phyloP scores from a whole-genome alignment of 2,329 filamentous ascomycete genomes.

The Monilinia aucupariae region DNA sequence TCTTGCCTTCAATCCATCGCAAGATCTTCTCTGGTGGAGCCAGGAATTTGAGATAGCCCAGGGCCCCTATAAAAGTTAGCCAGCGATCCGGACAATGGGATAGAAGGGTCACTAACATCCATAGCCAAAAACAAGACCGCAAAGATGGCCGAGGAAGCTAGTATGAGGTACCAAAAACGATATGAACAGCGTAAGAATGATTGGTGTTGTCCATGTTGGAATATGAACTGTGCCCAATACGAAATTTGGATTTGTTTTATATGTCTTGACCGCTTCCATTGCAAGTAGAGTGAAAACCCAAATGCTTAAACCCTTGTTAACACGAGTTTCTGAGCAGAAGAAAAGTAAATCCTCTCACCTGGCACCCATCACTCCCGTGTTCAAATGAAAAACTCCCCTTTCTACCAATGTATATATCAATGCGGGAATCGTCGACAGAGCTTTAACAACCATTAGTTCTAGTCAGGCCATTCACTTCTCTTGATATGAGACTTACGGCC shows the following conservation, averaged over 20 bases:
- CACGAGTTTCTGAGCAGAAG: constrained; percentile 1
- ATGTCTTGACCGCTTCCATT: constrained; percentile 80
- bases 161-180: constrained; percentile 74
- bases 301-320: constrained; percentile 50
- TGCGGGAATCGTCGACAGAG: constrained; percentile 75
- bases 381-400: constrained; percentile 61
- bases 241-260: constrained; percentile 73
- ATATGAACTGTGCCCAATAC: constrained; percentile 59
- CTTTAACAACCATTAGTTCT: constrained; percentile 39
- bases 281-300: constrained; percentile 89
- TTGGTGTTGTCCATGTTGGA: constrained; percentile 85
- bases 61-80: constrained; percentile 54
- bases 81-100: neutral
- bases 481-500: constrained; percentile 63
- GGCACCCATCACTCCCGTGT: constrained; percentile 73
- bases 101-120: constrained; percentile 54
- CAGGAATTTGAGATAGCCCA: constrained; percentile 84
- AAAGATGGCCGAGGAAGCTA: constrained; percentile 81
- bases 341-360: constrained; percentile 51
- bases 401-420: constrained; percentile 76
- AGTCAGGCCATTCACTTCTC: neutral
- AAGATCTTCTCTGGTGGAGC: constrained; percentile 84
- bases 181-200: constrained; percentile 70
- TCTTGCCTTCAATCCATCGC: constrained; percentile 80
- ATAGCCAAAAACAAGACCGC: constrained; percentile 79